Conservation (phyloP, 2,329 filamentous ascomycete species). For the Chaetomiaceae sp. region DNA sequence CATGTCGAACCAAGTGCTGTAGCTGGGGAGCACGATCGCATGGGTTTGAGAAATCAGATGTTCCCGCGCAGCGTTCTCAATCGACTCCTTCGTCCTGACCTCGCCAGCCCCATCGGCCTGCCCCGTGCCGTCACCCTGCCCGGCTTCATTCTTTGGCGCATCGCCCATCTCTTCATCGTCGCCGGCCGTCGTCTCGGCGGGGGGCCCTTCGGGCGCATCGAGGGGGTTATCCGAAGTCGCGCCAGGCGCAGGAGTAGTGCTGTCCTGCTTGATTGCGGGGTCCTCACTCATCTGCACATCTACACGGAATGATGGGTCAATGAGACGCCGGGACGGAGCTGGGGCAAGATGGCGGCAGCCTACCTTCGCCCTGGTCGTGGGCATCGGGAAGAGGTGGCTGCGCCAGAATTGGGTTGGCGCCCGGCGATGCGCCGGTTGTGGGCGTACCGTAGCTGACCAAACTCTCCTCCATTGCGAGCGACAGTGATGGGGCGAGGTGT, state of each 20-base stretch:
- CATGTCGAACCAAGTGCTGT: constrained; percentile 99
- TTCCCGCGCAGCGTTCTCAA: constrained; percentile 82
- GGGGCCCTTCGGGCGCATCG: constrained; percentile 61
- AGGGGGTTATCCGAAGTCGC: constrained; percentile 55
- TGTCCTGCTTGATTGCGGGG: constrained; percentile 54
- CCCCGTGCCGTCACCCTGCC: constrained; percentile 28
- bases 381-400: constrained; percentile 46
- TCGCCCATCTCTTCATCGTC: constrained; percentile 82
- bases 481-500: constrained; percentile 24
- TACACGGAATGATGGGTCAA: constrained; percentile 25
- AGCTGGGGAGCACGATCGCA: constrained; percentile 92
- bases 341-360: constrained; percentile 6
- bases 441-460: constrained; percentile 53
- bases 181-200: constrained; percentile 52
- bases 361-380: constrained; percentile 42
- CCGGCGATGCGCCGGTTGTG: constrained; percentile 49
- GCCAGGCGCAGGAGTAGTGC: constrained; percentile 51
- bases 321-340: neutral
- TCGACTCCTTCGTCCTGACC: constrained; percentile 68
- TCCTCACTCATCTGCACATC: constrained; percentile 60
- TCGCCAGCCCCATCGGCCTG: constrained; percentile 44
- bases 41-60: constrained; percentile 92
- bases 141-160: constrained; percentile 45
- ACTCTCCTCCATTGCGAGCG: constrained; percentile 52
- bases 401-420: constrained; percentile 49